phyloP scores from a whole-genome alignment of 2,329 filamentous ascomycete genomes.

The Monilinia fructicola region DNA sequence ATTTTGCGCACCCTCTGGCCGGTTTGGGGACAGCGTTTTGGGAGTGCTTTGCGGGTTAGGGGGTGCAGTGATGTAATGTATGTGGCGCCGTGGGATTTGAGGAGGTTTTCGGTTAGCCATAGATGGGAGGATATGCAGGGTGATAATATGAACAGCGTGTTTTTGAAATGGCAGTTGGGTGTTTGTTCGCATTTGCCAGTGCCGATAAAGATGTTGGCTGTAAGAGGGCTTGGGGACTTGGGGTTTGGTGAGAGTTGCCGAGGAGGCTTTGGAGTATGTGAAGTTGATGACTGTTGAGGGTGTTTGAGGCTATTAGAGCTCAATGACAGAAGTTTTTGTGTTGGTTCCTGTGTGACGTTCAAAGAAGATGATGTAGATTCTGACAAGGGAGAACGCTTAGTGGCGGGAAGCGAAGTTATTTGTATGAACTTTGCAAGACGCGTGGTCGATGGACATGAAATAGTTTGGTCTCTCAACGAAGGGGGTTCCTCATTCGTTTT shows the following conservation, averaged over 20 bases:
- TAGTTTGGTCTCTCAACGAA: too few species aligned
- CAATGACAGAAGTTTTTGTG: not conserved
- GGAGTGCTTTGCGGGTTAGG: constrained; percentile 27
- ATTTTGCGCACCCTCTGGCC: constrained; percentile 36
- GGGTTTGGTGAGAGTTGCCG: too few species aligned
- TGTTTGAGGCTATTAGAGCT: not conserved
- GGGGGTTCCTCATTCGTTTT: not conserved
- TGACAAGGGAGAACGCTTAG: not conserved
- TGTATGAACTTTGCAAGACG: not conserved
- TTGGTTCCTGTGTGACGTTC: not conserved
- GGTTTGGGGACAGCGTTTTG: constrained; percentile 27
- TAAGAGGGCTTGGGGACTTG: not conserved
- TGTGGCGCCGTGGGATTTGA: constrained; percentile 30
- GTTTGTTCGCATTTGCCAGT: constrained; percentile 27
- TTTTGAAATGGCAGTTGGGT: constrained; percentile 26
- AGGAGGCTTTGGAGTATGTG: not conserved
- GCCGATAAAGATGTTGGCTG: constrained; percentile 18
- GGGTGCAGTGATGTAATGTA: constrained; percentile 28
- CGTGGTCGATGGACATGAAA: not conserved
- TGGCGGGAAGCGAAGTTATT: not conserved
- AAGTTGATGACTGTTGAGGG: not conserved
- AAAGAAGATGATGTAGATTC: not conserved
- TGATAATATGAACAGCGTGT: constrained; percentile 36
- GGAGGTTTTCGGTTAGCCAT: constrained; percentile 31
- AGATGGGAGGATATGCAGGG: constrained; percentile 31